Evolutionary conservation across 2,329 filamentous ascomycete species (phyloP), one percentile per base, ranked within the genome.

Genomic region (Periconia macrospinosa): DNA sequence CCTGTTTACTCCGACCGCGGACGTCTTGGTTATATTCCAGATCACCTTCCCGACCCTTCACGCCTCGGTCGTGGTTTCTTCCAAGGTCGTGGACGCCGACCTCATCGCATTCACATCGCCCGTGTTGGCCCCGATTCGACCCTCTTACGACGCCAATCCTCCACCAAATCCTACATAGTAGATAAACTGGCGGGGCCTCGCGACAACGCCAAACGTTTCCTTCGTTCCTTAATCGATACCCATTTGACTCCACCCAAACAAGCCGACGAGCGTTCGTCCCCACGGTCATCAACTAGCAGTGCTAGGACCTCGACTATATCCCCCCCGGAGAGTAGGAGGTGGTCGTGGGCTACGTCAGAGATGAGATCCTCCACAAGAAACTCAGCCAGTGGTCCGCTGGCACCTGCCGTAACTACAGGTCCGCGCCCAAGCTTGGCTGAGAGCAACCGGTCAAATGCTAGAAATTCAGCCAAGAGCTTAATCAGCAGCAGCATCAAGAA

Each of bases 81-180:
- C 65, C 78, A 79, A 63, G 77, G 76, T 52, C 78, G 81, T 60
- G 78, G 71, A 54, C 78, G 80, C 59, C 75, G 81, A 64, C 81
- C 81, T 42, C 81, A 83, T 61, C 82, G 81, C 41, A 84, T 85
- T 55, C 80, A 82, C 66, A 83, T 84, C 54, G 76, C 75, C 54
- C 78, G 76, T 52, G 82, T 79, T 57, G 77, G 70, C 42, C 77
- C 56, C 68, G 79, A 78, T 49, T 70, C 71, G n/a, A 66, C 59
- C 41, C 48, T 69, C 49, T 54, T 60, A 56, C 58, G 55, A 56
- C 60, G 61, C 63, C 67, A 64, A 66, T 67, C 61, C 61, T 63
- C 63, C 60, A 70, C 56, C 58, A 71, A 66, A 56, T 66, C 70
- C 45, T 67, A 68, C 59, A 65, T 74, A 20, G 69, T 72, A 56